These are phyloP conservation scores for Fusarium armeniacum DNA, from an alignment of 2,329 filamentous ascomycete genomes.

Conservation along the genomic window DNA sequence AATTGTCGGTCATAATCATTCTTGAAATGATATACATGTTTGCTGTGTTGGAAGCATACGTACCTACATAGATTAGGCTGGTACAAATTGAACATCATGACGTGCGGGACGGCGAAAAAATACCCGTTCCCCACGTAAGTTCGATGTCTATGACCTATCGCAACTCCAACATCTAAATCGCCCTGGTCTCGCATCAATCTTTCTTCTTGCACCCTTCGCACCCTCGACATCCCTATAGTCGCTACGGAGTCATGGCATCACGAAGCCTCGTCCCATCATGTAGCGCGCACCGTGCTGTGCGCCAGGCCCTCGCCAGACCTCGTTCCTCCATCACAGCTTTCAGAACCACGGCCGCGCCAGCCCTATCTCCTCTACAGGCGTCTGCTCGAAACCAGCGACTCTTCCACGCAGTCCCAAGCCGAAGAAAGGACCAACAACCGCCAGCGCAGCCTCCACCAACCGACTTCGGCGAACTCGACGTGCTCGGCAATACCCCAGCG, in stretches of 20 bases:
- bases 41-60: not conserved
- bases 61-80: conserved; percentile 1
- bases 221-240: not conserved
- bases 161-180: conserved; percentile 12
- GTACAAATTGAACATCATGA: conserved; percentile 40
- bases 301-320: conserved; percentile 40
- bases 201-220: not conserved
- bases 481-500: conserved; percentile 79
- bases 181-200: conserved; percentile 1
- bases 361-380: conserved; percentile 2
- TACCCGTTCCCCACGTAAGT: conserved; percentile 44
- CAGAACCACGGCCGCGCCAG: conserved; percentile 15
- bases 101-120: conserved; percentile 49
- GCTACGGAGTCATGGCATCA: conserved; percentile 33
- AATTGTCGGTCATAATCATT: not conserved
- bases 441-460: conserved; percentile 58
- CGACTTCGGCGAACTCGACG: conserved; percentile 82
- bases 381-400: conserved; percentile 15
- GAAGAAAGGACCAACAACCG: conserved; percentile 39
- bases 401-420: conserved; percentile 44
- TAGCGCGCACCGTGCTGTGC: conserved; percentile 40
- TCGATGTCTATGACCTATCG: conserved; percentile 13
- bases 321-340: conserved; percentile 34
- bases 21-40: not conserved
- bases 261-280: conserved; percentile 44